Evolutionary conservation across 2,329 filamentous ascomycete genomes (phyloP).

Genomic region (Fusarium algeriense): DNA sequence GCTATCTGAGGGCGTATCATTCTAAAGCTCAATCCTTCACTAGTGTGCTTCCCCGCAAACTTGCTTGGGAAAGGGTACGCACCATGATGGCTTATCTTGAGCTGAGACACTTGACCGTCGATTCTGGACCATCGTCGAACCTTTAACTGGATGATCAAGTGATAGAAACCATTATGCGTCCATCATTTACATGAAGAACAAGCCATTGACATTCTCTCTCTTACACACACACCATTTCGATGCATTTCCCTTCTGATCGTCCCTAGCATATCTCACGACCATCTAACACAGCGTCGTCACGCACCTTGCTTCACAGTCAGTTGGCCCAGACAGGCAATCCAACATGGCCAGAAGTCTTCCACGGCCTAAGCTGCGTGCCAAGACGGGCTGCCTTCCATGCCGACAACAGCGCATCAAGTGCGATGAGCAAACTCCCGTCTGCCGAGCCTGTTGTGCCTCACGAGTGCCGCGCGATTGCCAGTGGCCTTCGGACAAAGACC

Average conservation of each 20-base stretch:
- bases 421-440: neutral
- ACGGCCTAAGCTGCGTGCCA: neutral
- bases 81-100: neutral
- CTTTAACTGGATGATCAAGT: rapidly evolving
- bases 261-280: neutral
- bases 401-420: neutral
- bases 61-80: neutral
- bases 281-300: neutral
- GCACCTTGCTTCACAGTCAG: rapidly evolving
- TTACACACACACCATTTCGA: neutral
- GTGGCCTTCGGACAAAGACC: neutral
- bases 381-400: neutral
- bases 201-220: neutral
- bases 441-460: neutral
- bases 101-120: neutral
- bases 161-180: neutral
- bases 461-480: neutral
- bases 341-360: neutral
- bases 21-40: neutral
- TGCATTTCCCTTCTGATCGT: no score
- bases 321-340: neutral
- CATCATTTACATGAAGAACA: rapidly evolving
- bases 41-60: neutral
- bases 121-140: neutral
- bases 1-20: no score